A percentile compares a stretch with the other conserved stretches of the same genome.
Conservation (phyloP, 2,329 filamentous ascomycete genomes). For the Myriangium duriaei region DNA sequence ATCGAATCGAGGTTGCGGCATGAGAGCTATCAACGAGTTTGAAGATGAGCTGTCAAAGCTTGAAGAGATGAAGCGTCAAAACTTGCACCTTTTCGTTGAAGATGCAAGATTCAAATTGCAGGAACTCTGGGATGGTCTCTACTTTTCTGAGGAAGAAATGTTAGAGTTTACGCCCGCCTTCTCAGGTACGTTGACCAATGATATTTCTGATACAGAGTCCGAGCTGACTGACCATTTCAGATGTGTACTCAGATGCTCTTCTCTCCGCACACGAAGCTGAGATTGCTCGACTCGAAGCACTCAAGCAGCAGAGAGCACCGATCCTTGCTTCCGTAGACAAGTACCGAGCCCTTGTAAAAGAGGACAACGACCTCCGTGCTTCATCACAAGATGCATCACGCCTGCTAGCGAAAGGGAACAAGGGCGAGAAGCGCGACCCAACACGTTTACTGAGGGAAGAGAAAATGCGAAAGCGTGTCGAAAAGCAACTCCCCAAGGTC, state of each 20-base stretch:
- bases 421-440: slow-evolving; percentile 88
- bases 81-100: slow-evolving; percentile 90
- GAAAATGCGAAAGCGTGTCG: slow-evolving; percentile 95
- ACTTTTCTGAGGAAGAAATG: slow-evolving; percentile 97
- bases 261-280: slow-evolving; percentile 91
- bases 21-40: slow-evolving; percentile 89
- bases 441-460: slow-evolving; percentile 89
- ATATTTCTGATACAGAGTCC: background rate
- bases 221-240: slow-evolving; percentile 25
- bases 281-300: slow-evolving; percentile 64
- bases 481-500: slow-evolving; percentile 90
- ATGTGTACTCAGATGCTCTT: slow-evolving; percentile 91
- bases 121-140: slow-evolving; percentile 87
- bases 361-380: slow-evolving; percentile 74
- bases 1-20: slow-evolving; percentile 76
- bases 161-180: slow-evolving; percentile 94
- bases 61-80: slow-evolving; percentile 88
- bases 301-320: slow-evolving; percentile 79
- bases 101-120: slow-evolving; percentile 83
- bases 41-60: slow-evolving; percentile 78
- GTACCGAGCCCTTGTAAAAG: slow-evolving; percentile 69
- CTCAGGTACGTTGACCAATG: slow-evolving; percentile 41
- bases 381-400: slow-evolving; percentile 93
- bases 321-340: slow-evolving; percentile 71
- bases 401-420: slow-evolving; percentile 79